Evolutionary conservation across 2,329 filamentous ascomycete genomes (phyloP), one percentile per base, ranked within the genome.

Genomic region (Aspergillus japonicus): DNA sequence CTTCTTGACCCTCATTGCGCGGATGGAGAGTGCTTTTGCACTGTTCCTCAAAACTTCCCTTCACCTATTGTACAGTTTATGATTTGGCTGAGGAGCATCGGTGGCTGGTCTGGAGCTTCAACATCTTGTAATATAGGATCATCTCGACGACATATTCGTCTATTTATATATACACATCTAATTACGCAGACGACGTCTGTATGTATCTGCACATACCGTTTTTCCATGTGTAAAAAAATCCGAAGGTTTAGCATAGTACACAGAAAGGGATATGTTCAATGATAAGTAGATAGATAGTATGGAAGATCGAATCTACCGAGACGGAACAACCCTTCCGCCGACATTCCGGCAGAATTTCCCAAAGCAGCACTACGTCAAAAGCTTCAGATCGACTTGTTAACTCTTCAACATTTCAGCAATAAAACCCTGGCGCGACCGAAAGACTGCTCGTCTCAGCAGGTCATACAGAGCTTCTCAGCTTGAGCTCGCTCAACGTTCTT

Each of bases 91-190:
- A 63, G 64, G 64, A 61, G 63, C 57, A 64, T 54, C 51, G 56
- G 62, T 62, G 59, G 62, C 53, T 62, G 52, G 62, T 65, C 68
- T 67, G 53, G 52, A 57, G 62, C 64, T 57, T 65, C 62, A 63
- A 65, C 59, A 62, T 63, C 29, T 69, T 74, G 72, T 75, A 75
- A 73, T 74, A 72, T 74, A 74, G 63, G 62, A 61, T 59, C 57
- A 54, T 58, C 55, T 39, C 47, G 57, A 59, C 52, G 65, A 65
- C 57, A 16, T 57, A 54, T 39, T 55, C 62, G 59, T 63, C 60
- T 62, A 57, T 59, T 62, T 59, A 69, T 66, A 69, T 61, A 68
- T 65, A 69, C 55, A 23, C 49, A 58, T 11, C 44, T 58, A 62
- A 63, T 65, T 26, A 21, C 56, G 62, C 48, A 48, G 47, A 39